These are phyloP conservation scores for Colletotrichum plurivorum DNA, from an alignment of 2,329 filamentous ascomycete genomes.

Conservation along the genomic window DNA sequence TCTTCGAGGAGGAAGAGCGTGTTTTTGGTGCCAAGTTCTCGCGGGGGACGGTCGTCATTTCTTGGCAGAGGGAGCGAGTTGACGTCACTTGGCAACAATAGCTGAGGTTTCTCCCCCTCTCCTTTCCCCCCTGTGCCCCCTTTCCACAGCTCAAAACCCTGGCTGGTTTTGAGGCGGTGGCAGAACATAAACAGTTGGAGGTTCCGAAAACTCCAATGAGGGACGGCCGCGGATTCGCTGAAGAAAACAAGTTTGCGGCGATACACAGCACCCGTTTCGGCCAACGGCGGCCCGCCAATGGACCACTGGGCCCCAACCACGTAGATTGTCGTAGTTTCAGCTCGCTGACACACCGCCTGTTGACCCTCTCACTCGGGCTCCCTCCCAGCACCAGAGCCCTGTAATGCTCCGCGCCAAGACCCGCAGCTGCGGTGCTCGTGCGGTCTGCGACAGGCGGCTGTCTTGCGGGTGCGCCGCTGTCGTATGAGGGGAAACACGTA, in stretches of 20 bases:
- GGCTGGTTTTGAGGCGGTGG: not conserved
- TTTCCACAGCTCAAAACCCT: not conserved
- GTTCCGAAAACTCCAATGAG: not conserved
- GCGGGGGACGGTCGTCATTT: constrained; percentile 12
- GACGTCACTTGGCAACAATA: constrained; percentile 27
- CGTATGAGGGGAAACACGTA: not conserved
- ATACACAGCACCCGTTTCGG: constrained; percentile 18
- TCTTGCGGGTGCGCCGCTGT: not conserved
- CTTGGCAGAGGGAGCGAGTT: constrained; percentile 19
- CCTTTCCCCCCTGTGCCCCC: constrained; percentile 11
- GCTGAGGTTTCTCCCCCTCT: not conserved
- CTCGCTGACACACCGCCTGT: constrained; percentile 22
- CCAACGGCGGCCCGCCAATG: constrained; percentile 11
- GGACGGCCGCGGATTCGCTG: constrained; percentile 3
- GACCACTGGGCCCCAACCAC: constrained; percentile 18
- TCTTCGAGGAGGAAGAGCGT: not conserved
- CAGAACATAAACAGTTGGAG: constrained; percentile 7
- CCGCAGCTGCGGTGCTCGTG: not conserved
- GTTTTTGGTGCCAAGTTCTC: constrained; percentile 24
- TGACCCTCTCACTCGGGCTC: not conserved
- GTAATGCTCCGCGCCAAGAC: constrained; percentile 9
- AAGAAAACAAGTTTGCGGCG: constrained; percentile 16
- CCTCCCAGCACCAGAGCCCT: not conserved
- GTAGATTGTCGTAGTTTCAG: constrained; percentile 18
- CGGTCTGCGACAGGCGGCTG: not conserved